phyloP scores from a whole-genome alignment of 2,329 filamentous ascomycete species.

The Ophiostoma piceae region DNA sequence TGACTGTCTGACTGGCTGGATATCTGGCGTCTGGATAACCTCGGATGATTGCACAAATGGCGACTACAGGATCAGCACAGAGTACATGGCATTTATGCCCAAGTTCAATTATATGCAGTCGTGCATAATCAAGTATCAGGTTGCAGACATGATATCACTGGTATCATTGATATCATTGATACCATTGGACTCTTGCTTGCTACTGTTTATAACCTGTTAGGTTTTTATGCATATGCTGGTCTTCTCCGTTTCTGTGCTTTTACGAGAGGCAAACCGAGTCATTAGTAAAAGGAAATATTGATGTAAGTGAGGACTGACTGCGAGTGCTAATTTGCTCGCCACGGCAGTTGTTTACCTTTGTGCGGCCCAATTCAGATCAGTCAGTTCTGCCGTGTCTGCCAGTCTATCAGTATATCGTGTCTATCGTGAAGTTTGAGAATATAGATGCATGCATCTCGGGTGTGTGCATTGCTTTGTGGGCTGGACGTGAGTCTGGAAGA shows the following conservation, averaged over 20 bases:
- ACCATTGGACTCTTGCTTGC: background rate
- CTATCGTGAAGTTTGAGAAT: background rate
- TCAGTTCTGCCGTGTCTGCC: background rate
- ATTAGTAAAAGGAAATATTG: background rate
- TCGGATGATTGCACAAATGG: constrained; percentile 9
- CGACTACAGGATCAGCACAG: background rate
- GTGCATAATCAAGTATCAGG: background rate
- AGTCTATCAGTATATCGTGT: too few species aligned
- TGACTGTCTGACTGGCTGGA: too few species aligned
- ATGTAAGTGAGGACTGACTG: background rate
- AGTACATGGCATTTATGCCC: background rate
- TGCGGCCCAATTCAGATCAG: background rate
- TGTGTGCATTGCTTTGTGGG: background rate
- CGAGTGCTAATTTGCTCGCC: background rate
- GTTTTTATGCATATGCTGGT: background rate
- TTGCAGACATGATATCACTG: background rate
- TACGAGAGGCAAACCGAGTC: background rate
- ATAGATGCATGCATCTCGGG: background rate
- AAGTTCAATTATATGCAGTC: background rate
- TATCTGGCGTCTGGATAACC: background rate
- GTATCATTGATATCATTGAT: background rate
- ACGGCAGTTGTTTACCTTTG: background rate
- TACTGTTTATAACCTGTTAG: background rate
- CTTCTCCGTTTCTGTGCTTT: background rate
- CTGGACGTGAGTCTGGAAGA: background rate